Evolutionary conservation across 495 filamentous ascomycete species (phyloP).

Genomic region (Aspergillus kassunensis): DNA sequence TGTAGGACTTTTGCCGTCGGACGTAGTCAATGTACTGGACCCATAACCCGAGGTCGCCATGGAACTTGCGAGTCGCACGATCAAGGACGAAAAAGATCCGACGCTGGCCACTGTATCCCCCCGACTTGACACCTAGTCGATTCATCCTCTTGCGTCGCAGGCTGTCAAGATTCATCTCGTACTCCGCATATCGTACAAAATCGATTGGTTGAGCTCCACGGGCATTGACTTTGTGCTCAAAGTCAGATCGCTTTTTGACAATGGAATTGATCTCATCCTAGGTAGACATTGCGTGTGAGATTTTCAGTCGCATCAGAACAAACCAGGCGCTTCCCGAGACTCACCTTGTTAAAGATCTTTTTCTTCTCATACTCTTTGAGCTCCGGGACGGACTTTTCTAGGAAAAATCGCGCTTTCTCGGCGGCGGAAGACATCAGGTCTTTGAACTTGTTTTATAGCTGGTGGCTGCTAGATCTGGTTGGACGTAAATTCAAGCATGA

Average conservation of each 20-base stretch:
- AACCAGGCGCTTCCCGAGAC: background rate
- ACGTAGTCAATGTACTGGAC: constrained; percentile 86
- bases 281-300: constrained; percentile 12
- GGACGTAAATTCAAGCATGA: background rate
- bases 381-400: constrained; percentile 87
- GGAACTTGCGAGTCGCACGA: constrained; percentile 80
- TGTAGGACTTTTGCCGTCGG: constrained; percentile 67
- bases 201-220: constrained; percentile 70
- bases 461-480: background rate
- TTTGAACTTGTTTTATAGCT: no score
- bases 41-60: constrained; percentile 81
- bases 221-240: constrained; percentile 84
- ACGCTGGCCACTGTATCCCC: constrained; percentile 63
- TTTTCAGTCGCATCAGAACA: constrained; percentile 1
- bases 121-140: constrained; percentile 66
- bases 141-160: constrained; percentile 78
- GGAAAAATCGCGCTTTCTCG: constrained; percentile 91
- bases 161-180: constrained; percentile 84
- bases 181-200: constrained; percentile 81
- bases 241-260: constrained; percentile 83
- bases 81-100: constrained; percentile 87
- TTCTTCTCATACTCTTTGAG: constrained; percentile 85
- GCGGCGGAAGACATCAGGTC: constrained; percentile 84
- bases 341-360: constrained; percentile 76
- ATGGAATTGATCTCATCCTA: constrained; percentile 86